Evolutionary conservation across 2,329 filamentous ascomycete genomes (phyloP).

Genomic region (Anisogramma anomala): DNA sequence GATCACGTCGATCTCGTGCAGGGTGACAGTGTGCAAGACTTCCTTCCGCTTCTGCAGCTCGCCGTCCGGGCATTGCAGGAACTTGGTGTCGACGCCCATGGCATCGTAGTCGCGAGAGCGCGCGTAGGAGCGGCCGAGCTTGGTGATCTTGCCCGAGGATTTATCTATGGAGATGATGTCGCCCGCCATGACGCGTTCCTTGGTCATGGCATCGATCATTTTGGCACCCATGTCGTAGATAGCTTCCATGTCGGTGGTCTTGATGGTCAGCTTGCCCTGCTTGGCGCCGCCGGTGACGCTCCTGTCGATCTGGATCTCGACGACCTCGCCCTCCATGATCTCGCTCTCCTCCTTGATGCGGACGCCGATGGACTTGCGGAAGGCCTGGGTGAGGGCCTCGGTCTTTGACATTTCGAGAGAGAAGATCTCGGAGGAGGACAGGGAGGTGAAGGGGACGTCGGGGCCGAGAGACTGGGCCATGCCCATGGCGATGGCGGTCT

Average conservation of each 20-base stretch:
- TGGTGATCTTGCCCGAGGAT: slow-evolving; percentile 94
- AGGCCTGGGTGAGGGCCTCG: slow-evolving; percentile 95
- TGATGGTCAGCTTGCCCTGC: slow-evolving; percentile 98
- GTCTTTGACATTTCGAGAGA: slow-evolving; percentile 99
- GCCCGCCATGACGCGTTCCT: slow-evolving; percentile 96
- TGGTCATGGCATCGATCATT: slow-evolving; percentile 99
- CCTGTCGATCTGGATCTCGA: slow-evolving; percentile 96
- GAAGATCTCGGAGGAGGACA: slow-evolving; percentile 94
- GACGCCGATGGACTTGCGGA: slow-evolving; percentile 95
- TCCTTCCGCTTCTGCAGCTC: slow-evolving; percentile 96
- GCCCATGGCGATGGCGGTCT: slow-evolving; percentile 96
- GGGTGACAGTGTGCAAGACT: slow-evolving; percentile 88
- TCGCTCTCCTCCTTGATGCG: slow-evolving; percentile 98
- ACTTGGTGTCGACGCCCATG: slow-evolving; percentile 97
- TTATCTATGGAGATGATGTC: slow-evolving; percentile 99
- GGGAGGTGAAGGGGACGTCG: slow-evolving; percentile 92
- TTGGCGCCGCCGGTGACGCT: slow-evolving; percentile 95
- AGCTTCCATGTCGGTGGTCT: slow-evolving; percentile 99
- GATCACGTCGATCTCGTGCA: slow-evolving; percentile 99
- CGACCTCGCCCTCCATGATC: slow-evolving; percentile 97
- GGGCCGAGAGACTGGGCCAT: slow-evolving; percentile 93
- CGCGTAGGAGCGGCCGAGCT: slow-evolving; percentile 88
- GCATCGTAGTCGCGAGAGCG: slow-evolving; percentile 96
- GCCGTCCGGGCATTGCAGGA: slow-evolving; percentile 92
- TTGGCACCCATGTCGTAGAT: slow-evolving; percentile 99